Evolutionary conservation across 164 flowering plant species (phyloP).

Genomic region (Nymphaea thermarum): DNA sequence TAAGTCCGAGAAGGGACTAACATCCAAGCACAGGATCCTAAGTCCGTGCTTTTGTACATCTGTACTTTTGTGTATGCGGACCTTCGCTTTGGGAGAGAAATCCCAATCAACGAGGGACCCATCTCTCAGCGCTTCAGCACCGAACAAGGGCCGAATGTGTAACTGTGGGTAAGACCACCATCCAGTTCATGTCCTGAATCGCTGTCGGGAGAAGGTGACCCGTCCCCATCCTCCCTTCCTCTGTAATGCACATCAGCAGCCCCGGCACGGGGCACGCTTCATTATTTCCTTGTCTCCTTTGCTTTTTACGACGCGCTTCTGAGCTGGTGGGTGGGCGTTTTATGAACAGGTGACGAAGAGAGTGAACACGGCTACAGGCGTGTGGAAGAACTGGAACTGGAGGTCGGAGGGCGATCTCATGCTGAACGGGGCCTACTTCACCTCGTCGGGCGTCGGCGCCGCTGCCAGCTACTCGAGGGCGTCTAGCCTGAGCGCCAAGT

Average conservation of each 20-base stretch:
- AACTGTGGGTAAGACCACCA: background rate
- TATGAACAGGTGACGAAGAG: constrained; percentile 79
- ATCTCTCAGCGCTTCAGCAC: background rate
- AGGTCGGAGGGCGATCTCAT: constrained; percentile 89
- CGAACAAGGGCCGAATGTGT: background rate
- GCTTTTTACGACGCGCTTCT: background rate
- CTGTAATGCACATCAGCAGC: background rate
- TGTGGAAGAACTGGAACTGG: constrained; percentile 90
- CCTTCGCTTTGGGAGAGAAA: background rate
- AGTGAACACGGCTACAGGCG: constrained; percentile 35
- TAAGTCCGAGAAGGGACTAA: no score
- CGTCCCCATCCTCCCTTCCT: background rate
- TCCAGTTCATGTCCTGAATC: background rate
- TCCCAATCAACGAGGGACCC: background rate
- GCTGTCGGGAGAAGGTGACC: no score
- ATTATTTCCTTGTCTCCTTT: no score
- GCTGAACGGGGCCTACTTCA: constrained; percentile 90
- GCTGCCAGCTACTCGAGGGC: constrained; percentile 86
- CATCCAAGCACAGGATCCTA: background rate
- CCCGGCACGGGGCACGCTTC: background rate
- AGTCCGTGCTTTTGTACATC: background rate
- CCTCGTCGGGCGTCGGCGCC: constrained; percentile 83
- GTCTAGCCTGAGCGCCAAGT: constrained; percentile 87
- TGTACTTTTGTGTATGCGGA: background rate
- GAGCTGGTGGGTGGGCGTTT: background rate